Evolutionary conservation across 805 yeast species (phyloP), one percentile per base, ranked within the genome.

Genomic region (Candida nanaspora): DNA sequence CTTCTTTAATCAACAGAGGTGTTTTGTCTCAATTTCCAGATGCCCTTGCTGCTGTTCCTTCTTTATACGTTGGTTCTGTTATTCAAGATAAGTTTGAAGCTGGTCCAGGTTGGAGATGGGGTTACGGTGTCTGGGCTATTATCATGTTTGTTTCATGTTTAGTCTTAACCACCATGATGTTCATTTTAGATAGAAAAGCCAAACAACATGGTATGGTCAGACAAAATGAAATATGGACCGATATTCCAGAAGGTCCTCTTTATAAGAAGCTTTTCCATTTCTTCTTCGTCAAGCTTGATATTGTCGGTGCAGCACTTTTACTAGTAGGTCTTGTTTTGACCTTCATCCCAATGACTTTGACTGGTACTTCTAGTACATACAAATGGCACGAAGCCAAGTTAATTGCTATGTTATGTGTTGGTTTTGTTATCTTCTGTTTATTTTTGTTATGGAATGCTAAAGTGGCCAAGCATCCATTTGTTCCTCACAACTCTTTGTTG

Each of bases 61-160:
- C 91, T 14, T 85, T 93, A 93, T 70, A 82, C 42, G 62, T 80
- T 23, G 91, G 87, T 53, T 65, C 78, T 50, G 66, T 84, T 37
- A 61, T 72, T 14, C 47, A 57, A 8, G n/a, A 27, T 10, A 13
- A 27, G n/a, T 60, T 60, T 28, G 58, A 69, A 41, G 62, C 62
- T 27, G n/a, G 48, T 18, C 20, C 16, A 2, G 62, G 62, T 11
- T 80, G 86, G 81, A 68, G 78, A 11, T 83, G 89, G 89, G 82
- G 81, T 52, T 76, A 82, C 49, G 88, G 82, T 31, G 82, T 83
- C 74, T 83, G 84, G 84, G 87, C 88, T 2, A 78, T 80, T 50
- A 80, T 83, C 46, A 74, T 78, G 69, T 89, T 89, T 27, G 63
- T 80, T 29, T 55, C 78, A 4, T 65, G 80, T 48, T 9, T 27